Base-by-base conservation (phyloP, 768 basidiomycete species). In the Amanita brunnescens region DNA sequence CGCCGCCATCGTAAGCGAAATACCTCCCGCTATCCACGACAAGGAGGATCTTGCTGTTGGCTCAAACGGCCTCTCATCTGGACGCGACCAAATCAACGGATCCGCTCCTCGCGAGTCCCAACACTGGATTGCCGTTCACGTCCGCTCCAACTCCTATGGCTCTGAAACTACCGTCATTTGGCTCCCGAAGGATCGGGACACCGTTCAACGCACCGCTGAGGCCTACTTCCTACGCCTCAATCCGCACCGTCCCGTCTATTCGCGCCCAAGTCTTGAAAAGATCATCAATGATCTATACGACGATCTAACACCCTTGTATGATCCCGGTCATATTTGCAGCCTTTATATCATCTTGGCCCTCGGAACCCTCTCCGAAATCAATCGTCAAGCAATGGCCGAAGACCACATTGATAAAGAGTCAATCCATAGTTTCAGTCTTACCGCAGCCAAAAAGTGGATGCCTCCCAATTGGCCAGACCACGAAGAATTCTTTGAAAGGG, bases 401-500 rank as follows among this genome's bases (percentile, higher is more conserved):
- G 65, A 72, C 41, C 77, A 83, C 38, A 69, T 74, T 37, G 71
- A 75, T 42, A 70, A 71, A 12, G 57, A 64, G 6, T 64, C 67
- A 35, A 56, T 63, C 13, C 64, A 67, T 37, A 64, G 65, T 38
- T 57, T 72, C 12, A 55, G 73, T 29, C 60, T 70, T 47, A 60
- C 68, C 16, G 67, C 76, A 12, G 72, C 75, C 12, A 81, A 81
- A 64, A 79, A 78, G 52, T 72, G 85, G 30, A 77, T 90, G 72
- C 79, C 80, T 12, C 60, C 69, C 6, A 71, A 74, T 46, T 92
- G 88, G 88, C 90, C 89, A 9, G 79, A 79, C 35, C 84, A 88
- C 54, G 86, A 87, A 55, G 87, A 91, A 58, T 90, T 92, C 65
- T 90, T 91, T 64, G 83, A 87, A 55, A 75, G 84, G 29, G 87